Conservation (phyloP, 345 rosid species). For the Pistacia atlantica region DNA sequence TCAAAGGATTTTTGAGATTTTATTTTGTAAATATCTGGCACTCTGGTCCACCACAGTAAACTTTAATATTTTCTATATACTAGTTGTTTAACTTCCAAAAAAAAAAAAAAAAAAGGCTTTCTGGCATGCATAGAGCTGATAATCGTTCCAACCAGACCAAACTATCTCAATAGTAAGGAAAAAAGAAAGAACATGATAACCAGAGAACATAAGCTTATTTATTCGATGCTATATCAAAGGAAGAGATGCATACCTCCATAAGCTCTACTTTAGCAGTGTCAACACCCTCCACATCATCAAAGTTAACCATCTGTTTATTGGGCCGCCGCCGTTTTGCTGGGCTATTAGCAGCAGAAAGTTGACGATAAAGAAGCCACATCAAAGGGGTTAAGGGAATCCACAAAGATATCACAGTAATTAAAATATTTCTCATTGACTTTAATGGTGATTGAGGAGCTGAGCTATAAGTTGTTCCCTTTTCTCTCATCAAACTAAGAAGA, state of each 20-base stretch:
- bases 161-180: background rate
- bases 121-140: background rate
- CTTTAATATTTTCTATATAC: no score
- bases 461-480: constrained; percentile 74
- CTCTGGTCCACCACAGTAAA: no score
- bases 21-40: no score
- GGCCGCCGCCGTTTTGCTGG: constrained; percentile 75
- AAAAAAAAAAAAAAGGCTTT: background rate
- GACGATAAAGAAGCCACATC: constrained; percentile 97
- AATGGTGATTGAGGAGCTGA: constrained; percentile 88
- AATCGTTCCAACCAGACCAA: background rate
- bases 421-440: constrained; percentile 63
- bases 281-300: constrained; percentile 96
- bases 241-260: constrained; percentile 61
- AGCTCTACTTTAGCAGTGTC: constrained; percentile 92
- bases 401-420: constrained; percentile 69
- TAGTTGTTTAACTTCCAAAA: no score
- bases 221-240: constrained; percentile 9
- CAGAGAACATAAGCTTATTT: background rate
- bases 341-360: constrained; percentile 83
- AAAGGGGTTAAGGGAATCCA: constrained; percentile 94
- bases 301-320: constrained; percentile 59
- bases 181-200: background rate
- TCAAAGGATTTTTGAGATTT: no score
- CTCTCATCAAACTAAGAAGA: constrained; percentile 89